Percentiles rank a stretch among this genome's conserved stretches.
Conservation (phyloP, 768 basidiomycete species). For the Boletellus emodensis region DNA sequence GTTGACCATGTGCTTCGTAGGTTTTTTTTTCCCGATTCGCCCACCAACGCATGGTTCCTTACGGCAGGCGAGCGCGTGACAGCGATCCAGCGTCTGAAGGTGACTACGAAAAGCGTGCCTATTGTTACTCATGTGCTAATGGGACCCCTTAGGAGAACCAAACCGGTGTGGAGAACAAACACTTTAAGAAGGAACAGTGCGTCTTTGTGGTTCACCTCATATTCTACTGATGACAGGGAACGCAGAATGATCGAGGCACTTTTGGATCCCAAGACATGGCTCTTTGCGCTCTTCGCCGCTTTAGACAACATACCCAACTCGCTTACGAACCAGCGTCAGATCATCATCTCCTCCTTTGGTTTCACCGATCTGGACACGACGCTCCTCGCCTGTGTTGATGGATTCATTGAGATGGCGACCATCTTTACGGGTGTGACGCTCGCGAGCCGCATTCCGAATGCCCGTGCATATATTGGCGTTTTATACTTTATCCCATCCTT, state of each 20-base stretch:
- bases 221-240: not conserved
- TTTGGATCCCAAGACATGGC: conserved; percentile 68
- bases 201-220: conserved; percentile 20
- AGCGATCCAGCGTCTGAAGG: conserved; percentile 66
- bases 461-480: conserved; percentile 60
- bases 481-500: conserved; percentile 64
- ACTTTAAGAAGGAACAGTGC: conserved; percentile 76
- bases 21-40: conserved; percentile 72
- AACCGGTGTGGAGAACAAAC: conserved; percentile 79
- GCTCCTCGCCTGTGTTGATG: conserved; percentile 63
- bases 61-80: conserved; percentile 56
- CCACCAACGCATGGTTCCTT: conserved; percentile 72
- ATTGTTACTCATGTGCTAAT: not conserved
- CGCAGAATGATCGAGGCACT: conserved; percentile 65
- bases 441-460: conserved; percentile 52
- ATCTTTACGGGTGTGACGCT: conserved; percentile 64
- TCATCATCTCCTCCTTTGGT: conserved; percentile 66
- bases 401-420: conserved; percentile 61
- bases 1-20: conserved; percentile 27
- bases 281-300: conserved; percentile 65
- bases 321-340: conserved; percentile 57
- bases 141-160: conserved; percentile 52
- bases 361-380: conserved; percentile 64
- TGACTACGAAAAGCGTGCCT: conserved; percentile 13
- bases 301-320: conserved; percentile 65